Conservation (phyloP, 768 basidiomycete species). For the Suillus bovinus region DNA sequence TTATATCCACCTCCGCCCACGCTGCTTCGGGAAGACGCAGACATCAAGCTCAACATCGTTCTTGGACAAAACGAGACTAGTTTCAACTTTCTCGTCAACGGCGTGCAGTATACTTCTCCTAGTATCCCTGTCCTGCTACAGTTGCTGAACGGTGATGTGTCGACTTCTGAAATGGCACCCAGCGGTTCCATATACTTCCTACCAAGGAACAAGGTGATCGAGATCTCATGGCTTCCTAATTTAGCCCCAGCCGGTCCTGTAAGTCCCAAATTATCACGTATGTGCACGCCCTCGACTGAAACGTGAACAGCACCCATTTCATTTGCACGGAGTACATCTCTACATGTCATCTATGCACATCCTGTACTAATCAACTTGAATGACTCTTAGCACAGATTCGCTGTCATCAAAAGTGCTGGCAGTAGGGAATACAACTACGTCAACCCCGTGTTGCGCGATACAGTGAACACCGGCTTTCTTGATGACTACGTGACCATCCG, state of each 20-base stretch:
- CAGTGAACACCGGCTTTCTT: neutral
- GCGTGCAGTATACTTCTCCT: slow-evolving; percentile 35
- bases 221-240: slow-evolving; percentile 29
- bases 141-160: slow-evolving; percentile 39
- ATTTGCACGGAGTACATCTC: slow-evolving; percentile 18
- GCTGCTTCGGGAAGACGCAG: slow-evolving; percentile 11
- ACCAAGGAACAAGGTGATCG: slow-evolving; percentile 46
- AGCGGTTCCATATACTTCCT: slow-evolving; percentile 45
- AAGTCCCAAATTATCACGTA: neutral
- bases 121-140: slow-evolving; percentile 48
- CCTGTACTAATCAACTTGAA: neutral
- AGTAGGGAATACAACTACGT: neutral
- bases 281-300: neutral
- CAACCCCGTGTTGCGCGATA: neutral
- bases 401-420: neutral
- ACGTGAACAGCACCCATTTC: slow-evolving; percentile 24
- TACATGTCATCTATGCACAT: neutral
- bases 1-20: neutral
- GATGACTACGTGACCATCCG: neutral
- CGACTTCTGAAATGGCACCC: slow-evolving; percentile 38
- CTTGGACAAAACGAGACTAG: slow-evolving; percentile 31
- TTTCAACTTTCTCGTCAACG: slow-evolving; percentile 30
- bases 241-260: slow-evolving; percentile 11
- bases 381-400: neutral
- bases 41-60: slow-evolving; percentile 36